Evolutionary conservation across 164 flowering plant genomes (phyloP).

Genomic region (Litsea cubeba): DNA sequence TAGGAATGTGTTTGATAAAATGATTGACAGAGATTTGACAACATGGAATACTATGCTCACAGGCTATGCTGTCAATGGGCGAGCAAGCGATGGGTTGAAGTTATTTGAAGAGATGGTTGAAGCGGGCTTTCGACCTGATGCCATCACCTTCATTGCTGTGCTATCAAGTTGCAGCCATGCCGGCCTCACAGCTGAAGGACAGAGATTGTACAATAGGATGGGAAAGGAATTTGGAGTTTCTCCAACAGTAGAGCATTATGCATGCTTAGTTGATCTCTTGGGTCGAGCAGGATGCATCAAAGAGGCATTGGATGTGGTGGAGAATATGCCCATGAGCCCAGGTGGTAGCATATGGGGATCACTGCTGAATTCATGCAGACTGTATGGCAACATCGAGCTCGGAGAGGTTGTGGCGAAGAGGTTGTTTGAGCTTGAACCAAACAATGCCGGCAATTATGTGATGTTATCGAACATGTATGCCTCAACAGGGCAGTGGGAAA

Average conservation of each 20-base stretch:
- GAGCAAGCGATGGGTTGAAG: constrained; percentile 18
- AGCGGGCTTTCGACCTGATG: constrained; percentile 23
- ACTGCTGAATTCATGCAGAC: constrained; percentile 31
- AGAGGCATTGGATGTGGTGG: constrained; percentile 25
- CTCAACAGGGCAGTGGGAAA: constrained; percentile 28
- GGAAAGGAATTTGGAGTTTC: constrained; percentile 22
- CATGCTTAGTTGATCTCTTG: constrained; percentile 40
- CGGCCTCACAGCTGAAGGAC: constrained; percentile 27
- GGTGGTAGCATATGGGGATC: constrained; percentile 42
- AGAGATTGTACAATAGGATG: constrained; percentile 31
- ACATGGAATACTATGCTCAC: constrained; percentile 37
- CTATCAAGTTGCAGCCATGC: constrained; percentile 43
- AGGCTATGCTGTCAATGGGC: constrained; percentile 39
- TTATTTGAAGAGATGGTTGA: constrained; percentile 35
- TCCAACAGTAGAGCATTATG: constrained; percentile 38
- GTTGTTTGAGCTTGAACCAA: constrained; percentile 33
- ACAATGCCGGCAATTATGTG: constrained; percentile 34
- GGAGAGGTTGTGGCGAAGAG: constrained; percentile 27
- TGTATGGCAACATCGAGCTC: constrained; percentile 22
- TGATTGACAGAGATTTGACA: constrained; percentile 25
- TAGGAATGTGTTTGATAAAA: constrained; percentile 25
- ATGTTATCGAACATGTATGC: constrained; percentile 38
- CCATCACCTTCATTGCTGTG: constrained; percentile 35
- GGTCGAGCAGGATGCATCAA: constrained; percentile 33
- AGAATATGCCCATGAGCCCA: constrained; percentile 37